Evolutionary conservation across 176 grass and related monocot species (phyloP).

Genomic region (Eremochloa ophiuroides): DNA sequence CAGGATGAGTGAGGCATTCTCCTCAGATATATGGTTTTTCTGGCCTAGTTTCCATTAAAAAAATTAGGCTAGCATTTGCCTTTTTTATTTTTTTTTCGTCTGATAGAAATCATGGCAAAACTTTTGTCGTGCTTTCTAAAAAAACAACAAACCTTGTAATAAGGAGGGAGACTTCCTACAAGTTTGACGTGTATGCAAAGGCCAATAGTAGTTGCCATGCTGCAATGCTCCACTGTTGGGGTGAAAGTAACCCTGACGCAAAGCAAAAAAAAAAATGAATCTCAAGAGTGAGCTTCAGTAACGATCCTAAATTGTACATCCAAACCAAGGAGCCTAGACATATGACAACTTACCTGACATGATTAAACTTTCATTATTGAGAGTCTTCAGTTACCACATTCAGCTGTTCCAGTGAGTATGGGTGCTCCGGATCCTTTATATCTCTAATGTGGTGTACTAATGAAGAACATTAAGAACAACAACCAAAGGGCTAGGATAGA

Average conservation of each 20-base stretch:
- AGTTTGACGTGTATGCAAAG: conserved; percentile 87
- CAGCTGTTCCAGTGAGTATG: conserved; percentile 89
- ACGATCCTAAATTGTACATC: neutral
- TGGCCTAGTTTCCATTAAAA: too few species aligned
- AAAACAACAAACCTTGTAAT: conserved; percentile 74
- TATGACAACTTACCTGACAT: conserved; percentile 56
- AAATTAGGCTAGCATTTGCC: too few species aligned
- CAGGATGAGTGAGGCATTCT: too few species aligned
- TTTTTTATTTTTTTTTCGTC: too few species aligned
- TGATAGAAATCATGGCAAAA: too few species aligned
- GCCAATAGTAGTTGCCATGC: conserved; percentile 86
- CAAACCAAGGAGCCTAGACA: neutral
- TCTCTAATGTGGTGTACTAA: conserved; percentile 99
- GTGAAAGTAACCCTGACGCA: conserved; percentile 79
- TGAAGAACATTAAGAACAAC: conserved; percentile 56
- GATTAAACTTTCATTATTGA: conserved; percentile 54
- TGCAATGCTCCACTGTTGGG: conserved; percentile 91
- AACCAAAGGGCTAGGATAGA: conserved; percentile 17
- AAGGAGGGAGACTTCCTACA: conserved; percentile 76
- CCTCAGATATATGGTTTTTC: too few species aligned
- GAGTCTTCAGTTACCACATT: conserved; percentile 87
- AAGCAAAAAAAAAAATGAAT: neutral
- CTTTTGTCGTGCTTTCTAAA: too few species aligned
- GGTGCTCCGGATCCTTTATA: conserved; percentile 96
- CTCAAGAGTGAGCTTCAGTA: neutral